Percentiles rank a stretch among this genome's conserved stretches.
These are phyloP conservation scores for Fusarium pseudograminearum DNA, from an alignment of 2,329 filamentous ascomycete genomes.

Conservation along the genomic window DNA sequence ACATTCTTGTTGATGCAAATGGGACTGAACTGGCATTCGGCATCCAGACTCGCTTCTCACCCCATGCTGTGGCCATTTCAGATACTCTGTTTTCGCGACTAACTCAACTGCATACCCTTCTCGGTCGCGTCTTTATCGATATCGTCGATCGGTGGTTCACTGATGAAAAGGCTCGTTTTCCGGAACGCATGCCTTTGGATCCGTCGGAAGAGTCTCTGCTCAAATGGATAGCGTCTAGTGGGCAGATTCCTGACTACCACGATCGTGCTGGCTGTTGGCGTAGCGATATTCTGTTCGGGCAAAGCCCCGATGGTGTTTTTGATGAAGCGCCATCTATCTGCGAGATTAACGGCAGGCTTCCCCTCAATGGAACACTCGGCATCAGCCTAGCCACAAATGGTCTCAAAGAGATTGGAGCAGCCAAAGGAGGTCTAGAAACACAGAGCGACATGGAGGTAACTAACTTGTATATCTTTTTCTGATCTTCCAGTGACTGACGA, in stretches of 20 bases:
- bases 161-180: slow-evolving; percentile 12
- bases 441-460: slow-evolving; percentile 18
- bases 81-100: slow-evolving; percentile 2
- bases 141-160: slow-evolving; percentile 28
- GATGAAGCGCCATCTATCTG: slow-evolving; percentile 23
- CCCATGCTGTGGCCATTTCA: slow-evolving; percentile 17
- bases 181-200: slow-evolving; percentile 30
- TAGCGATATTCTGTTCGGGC: slow-evolving; percentile 26
- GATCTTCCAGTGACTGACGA: not conserved
- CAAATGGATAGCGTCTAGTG: slow-evolving; percentile 7
- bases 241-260: slow-evolving; percentile 4
- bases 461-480: not conserved
- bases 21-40: slow-evolving; percentile 10
- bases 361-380: slow-evolving; percentile 20
- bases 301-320: not conserved
- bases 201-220: slow-evolving; percentile 23
- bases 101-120: slow-evolving; percentile 10
- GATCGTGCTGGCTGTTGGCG: slow-evolving; percentile 30
- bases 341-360: slow-evolving; percentile 30
- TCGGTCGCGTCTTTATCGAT: slow-evolving; percentile 23
- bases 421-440: slow-evolving; percentile 3
- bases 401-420: slow-evolving; percentile 12
- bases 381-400: slow-evolving; percentile 2
- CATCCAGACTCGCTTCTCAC: slow-evolving; percentile 17
- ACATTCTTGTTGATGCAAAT: slow-evolving; percentile 3